Conservation (phyloP, 2,329 filamentous ascomycete genomes). For the Atkinsonella hypoxylon region DNA sequence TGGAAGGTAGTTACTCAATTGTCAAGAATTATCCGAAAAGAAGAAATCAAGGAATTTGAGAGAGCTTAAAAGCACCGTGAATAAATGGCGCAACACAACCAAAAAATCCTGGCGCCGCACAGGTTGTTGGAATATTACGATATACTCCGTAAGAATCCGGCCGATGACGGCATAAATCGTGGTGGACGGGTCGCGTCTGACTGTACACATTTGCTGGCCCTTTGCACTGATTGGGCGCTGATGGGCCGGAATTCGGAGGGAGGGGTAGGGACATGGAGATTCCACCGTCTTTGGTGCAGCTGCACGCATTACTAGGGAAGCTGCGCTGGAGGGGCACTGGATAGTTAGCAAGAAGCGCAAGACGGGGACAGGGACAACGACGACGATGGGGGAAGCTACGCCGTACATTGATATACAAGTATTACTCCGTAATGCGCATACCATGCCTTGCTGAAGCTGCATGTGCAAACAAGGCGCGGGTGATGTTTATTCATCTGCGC, state of each 20-base stretch:
- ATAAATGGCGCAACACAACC: not conserved
- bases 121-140: conserved; percentile 3
- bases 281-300: too few relatives aligned
- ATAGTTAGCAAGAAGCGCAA: too few relatives aligned
- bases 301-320: too few relatives aligned
- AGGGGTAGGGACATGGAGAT: too few relatives aligned
- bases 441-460: too few relatives aligned
- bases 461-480: too few relatives aligned
- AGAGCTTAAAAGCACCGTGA: not conserved
- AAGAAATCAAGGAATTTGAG: not conserved
- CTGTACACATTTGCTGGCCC: not conserved
- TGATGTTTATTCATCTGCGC: too few relatives aligned
- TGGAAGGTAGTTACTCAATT: not conserved
- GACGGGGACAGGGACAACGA: too few relatives aligned
- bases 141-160: conserved; percentile 1
- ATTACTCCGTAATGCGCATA: too few relatives aligned
- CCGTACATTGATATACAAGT: too few relatives aligned
- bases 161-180: conserved; percentile 1
- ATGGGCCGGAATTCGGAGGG: conserved; percentile 3
- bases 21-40: not conserved
- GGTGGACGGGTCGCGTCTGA: not conserved
- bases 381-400: too few relatives aligned
- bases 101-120: not conserved
- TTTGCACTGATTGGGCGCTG: conserved; percentile 2
- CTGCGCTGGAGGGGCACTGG: too few relatives aligned